Evolutionary conservation across 345 rosid genomes (phyloP), one percentile per base, ranked within the genome.

Genomic region (Fremontodendron californicum): DNA sequence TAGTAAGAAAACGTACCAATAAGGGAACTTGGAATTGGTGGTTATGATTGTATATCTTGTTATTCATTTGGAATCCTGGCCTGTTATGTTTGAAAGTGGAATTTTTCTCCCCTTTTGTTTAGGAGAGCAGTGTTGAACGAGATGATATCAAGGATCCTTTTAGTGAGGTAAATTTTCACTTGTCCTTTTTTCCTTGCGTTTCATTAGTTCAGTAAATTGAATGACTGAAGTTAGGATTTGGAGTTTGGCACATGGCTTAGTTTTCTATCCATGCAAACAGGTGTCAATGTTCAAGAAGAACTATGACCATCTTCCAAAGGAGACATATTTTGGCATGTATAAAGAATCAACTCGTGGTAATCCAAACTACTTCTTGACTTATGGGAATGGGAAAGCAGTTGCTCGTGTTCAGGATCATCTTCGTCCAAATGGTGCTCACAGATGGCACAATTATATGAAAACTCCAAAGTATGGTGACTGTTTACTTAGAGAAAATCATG

Each of bases 371-470:
- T 96, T 96, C 82, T 81, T 96, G 81, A 96, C 98, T 75, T 96
- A 92, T 81, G 98, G 98, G 73, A 96, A 94, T 51, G 98, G 98
- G 74, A 96, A 94, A 84, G 84, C 98, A 74, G 93, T 85, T 75
- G 99, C 99, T 81, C 90, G 97, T 71, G 23, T 92, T 74, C 93
- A 83, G 78, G 96, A 93, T 71, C 95, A 94, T 85, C 99, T 96
- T 77, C 93, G 98, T 58, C 97, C 99, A 75, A 96, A 96, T 85
- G 99, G 99, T 78, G 97, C 99, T 49, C 99, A 93, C 80, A 92
- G 99, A 87, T 93, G 98, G 98, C 98, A 94, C 84, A 93, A 96
- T 78, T 93, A 94, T 79, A 92, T 89, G 97, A 92, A 93, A 83
- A 83, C 87, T 51, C 99, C 98, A 80, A 87, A 87, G 98, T 93